Evolutionary conservation across 805 yeast species (phyloP).

Genomic region (Metschnikowia picachoensis): DNA sequence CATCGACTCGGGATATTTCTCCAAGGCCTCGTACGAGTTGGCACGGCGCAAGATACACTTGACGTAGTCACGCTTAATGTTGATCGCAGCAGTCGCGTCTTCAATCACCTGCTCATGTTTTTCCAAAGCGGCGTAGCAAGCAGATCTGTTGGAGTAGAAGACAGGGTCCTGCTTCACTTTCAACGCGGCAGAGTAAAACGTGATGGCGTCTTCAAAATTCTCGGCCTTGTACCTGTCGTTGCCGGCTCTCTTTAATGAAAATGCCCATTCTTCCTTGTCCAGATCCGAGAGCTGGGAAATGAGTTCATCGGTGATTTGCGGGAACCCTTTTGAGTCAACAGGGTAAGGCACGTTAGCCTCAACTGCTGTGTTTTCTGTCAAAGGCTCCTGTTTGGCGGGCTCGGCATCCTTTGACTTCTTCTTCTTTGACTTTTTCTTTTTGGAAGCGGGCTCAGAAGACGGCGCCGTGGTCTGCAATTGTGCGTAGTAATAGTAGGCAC

Average conservation of each 20-base stretch:
- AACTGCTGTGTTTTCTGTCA: constrained; percentile 10
- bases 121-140: constrained; percentile 82
- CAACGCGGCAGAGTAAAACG: constrained; percentile 75
- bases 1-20: constrained; percentile 77
- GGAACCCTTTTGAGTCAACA: constrained; percentile 52
- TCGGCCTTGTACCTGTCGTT: constrained; percentile 71
- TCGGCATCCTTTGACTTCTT: constrained; percentile 38
- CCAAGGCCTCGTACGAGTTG: constrained; percentile 81
- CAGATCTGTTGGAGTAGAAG: constrained; percentile 92
- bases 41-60: constrained; percentile 94
- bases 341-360: constrained; percentile 42
- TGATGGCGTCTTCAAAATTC: constrained; percentile 71
- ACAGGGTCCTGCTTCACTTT: constrained; percentile 76
- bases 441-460: constrained; percentile 16
- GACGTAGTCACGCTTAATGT: constrained; percentile 82
- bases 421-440: constrained; percentile 40
- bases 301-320: constrained; percentile 47
- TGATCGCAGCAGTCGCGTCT: constrained; percentile 83
- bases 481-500: constrained; percentile 51
- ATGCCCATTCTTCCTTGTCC: constrained; percentile 62
- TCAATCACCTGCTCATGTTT: constrained; percentile 80
- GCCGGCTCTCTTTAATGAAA: constrained; percentile 84
- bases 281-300: constrained; percentile 43
- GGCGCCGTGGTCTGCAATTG: constrained; percentile 22
- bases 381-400: constrained; percentile 10